These are phyloP conservation scores for Tolypocladium ophioglossoides DNA, from an alignment of 2,329 filamentous ascomycete genomes.

Conservation along the genomic window DNA sequence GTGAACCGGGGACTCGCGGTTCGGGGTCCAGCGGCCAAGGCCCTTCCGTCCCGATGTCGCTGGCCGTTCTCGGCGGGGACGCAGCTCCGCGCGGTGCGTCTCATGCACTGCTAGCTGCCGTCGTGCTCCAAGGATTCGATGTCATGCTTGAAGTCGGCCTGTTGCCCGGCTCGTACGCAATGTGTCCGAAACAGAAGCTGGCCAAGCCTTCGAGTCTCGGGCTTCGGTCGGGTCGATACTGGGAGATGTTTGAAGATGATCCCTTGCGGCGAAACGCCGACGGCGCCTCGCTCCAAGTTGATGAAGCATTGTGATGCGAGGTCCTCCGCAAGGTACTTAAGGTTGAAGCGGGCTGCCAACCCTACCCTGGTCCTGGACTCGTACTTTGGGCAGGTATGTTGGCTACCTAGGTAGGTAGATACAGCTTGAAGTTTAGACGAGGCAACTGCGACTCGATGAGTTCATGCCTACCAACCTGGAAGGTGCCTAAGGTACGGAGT, in stretches of 20 bases:
- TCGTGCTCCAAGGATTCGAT: neutral
- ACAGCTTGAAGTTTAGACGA: no score
- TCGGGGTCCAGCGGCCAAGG: neutral
- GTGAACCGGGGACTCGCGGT: neutral
- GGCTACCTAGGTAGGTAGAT: no score
- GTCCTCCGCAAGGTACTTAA: neutral
- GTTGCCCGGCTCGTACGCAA: no score
- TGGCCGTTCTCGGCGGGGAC: neutral
- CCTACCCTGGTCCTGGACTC: neutral
- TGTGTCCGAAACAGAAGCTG: no score
- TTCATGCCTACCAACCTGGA: no score
- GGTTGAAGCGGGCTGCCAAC: neutral
- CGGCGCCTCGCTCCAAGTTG: neutral
- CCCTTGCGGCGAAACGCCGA: no score
- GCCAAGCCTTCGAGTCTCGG: no score
- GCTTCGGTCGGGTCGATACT: no score
- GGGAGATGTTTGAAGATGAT: no score
- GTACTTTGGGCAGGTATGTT: neutral
- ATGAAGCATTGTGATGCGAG: neutral
- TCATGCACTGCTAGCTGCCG: neutral
- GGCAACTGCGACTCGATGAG: no score
- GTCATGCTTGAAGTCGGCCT: no score
- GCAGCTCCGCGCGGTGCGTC: neutral
- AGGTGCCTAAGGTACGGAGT: no score
- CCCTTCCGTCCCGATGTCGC: neutral